Evolutionary conservation across 2,329 filamentous ascomycete species (phyloP).

Genomic region (Xylaria sp.): DNA sequence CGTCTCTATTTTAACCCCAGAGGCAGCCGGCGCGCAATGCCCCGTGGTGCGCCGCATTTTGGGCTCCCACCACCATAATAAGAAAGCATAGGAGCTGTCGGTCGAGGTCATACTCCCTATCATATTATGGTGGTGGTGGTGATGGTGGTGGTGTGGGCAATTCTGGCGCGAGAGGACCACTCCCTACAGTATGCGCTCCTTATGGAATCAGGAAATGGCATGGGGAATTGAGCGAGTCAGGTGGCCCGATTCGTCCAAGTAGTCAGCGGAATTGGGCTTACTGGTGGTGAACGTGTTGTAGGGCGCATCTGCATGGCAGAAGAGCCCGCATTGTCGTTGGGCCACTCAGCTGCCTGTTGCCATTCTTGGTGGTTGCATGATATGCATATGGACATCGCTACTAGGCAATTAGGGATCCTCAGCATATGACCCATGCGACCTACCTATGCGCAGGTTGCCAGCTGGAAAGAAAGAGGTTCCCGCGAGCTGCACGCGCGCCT

Average conservation of each 20-base stretch:
- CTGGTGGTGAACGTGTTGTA: constrained; percentile 44
- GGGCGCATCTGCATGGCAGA: constrained; percentile 49
- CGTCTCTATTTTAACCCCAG: neutral
- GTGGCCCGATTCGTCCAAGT: constrained; percentile 50
- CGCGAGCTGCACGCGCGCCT: constrained; percentile 42
- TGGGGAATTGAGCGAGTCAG: constrained; percentile 47
- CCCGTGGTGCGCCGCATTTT: constrained; percentile 10
- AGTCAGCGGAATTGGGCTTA: constrained; percentile 51
- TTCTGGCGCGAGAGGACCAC: constrained; percentile 35
- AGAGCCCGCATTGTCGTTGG: constrained; percentile 48
- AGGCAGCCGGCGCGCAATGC: constrained; percentile 12
- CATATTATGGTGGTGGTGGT: neutral
- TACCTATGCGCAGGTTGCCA: constrained; percentile 28
- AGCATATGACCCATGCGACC: constrained; percentile 47
- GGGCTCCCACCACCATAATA: constrained; percentile 26
- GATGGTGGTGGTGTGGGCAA: constrained; percentile 36
- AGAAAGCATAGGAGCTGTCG: neutral
- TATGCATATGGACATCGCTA: constrained; percentile 48
- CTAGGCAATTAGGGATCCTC: constrained; percentile 44
- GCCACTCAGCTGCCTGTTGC: constrained; percentile 48
- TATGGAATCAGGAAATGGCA: constrained; percentile 38
- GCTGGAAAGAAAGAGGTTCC: constrained; percentile 38
- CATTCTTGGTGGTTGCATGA: constrained; percentile 50
- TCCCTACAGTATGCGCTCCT: neutral
- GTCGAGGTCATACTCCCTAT: constrained; percentile 36